Evolutionary conservation across 1,139 yeast species (phyloP), one percentile per base, ranked within the genome.

Genomic region (Sugiyamaella novakii): DNA sequence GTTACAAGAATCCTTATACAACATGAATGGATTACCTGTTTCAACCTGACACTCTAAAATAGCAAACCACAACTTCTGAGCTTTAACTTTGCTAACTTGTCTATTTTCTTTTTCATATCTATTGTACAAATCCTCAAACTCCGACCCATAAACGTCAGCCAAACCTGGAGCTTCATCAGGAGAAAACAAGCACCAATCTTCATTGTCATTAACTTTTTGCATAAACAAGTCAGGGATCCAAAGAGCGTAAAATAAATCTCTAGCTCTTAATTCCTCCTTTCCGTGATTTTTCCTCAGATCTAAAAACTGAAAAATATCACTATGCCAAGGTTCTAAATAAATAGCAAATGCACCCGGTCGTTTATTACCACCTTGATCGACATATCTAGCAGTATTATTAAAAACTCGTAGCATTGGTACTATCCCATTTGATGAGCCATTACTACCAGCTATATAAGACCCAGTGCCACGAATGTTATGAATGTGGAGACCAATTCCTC

Each of bases 321-420:
- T 77, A 61, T 86, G 95, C 95, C 95, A 86, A 55, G 94, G 94
- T 67, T 86, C 95, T 47, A 86, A 67, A 60, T 85, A 86, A 15
- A 86, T 67, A 17, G 92, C 91, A 64, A 86, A 81, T 3, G 94
- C 94, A 55, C 95, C 94, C 0, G 95, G 94, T 61, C 95, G 75
- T 63, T 84, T 84, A 71, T 84, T 85, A 54, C 94, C 94, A 62
- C 94, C 94, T 71, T 86, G 95, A 59, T 85, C 94, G 28, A 85
- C 94, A 61, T 84, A 86, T 62, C 94, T 74, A n/a, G 92, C 92
- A 48, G 92, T 84, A 64, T 84, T 83, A 71, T 86, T 85, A 71
- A 80, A 86, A 15, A 86, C 92, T 59, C 91, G 76, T 44, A 85
- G 76, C 94, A 86, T 85, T 15, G 95, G 94, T 51, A 85, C 83